Conservation (phyloP, 371 early-diverging fungal species). For the Apophysomyces sp. region DNA sequence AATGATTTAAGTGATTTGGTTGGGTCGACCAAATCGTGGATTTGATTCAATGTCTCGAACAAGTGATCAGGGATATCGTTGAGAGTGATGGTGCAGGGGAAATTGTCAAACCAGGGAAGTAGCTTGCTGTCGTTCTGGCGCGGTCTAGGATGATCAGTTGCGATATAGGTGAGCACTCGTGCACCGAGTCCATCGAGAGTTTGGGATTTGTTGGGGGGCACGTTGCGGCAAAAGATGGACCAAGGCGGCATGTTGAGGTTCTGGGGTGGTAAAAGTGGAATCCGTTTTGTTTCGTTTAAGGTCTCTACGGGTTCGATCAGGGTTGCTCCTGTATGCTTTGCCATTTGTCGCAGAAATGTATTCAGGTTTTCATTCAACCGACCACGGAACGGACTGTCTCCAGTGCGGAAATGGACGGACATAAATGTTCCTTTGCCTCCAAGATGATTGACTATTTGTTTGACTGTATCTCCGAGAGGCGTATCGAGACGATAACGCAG, state of each 20-base stretch:
- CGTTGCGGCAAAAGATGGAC: conserved; percentile 10
- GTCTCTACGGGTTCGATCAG: neutral
- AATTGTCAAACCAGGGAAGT: conserved; percentile 25
- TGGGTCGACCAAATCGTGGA: conserved; percentile 18
- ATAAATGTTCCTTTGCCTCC: conserved; percentile 23
- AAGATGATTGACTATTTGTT: conserved; percentile 20
- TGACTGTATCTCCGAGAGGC: conserved; percentile 23
- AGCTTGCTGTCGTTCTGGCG: conserved; percentile 12
- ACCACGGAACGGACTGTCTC: conserved; percentile 23
- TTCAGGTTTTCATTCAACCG: conserved; percentile 11
- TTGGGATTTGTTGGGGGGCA: neutral
- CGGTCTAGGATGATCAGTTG: conserved; percentile 30
- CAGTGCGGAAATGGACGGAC: conserved; percentile 36
- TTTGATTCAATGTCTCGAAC: conserved; percentile 16
- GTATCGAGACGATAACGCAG: conserved; percentile 28
- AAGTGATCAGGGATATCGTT: conserved; percentile 21
- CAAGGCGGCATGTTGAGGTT: conserved; percentile 12
- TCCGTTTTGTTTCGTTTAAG: neutral
- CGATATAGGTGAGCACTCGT: conserved; percentile 16
- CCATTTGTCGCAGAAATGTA: conserved; percentile 18
- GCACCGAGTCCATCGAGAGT: neutral
- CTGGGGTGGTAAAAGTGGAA: conserved; percentile 2
- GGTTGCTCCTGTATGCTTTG: neutral
- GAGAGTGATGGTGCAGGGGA: conserved; percentile 29
- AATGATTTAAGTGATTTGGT: conserved; percentile 15